These are phyloP conservation scores for Mycosarcoma mackinlayi DNA, from an alignment of 1,284 basidiomycete species.

Conservation along the genomic window DNA sequence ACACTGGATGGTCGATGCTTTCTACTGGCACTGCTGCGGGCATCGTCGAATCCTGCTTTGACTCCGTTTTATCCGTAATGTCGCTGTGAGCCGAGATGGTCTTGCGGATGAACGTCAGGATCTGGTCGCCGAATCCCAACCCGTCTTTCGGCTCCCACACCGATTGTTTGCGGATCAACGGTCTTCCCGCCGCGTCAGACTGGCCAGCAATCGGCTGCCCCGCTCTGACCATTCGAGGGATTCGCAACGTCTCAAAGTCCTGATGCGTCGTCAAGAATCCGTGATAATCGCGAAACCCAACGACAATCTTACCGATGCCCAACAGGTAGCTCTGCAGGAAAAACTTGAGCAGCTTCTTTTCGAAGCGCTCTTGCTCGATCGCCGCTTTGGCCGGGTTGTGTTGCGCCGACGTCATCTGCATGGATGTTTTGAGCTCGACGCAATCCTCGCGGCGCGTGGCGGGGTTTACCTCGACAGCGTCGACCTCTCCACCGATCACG, in stretches of 20 bases:
- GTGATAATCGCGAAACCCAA: conserved; percentile 87
- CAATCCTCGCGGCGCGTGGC: conserved; percentile 69
- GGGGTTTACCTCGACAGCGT: conserved; percentile 75
- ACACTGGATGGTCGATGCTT: conserved; percentile 45
- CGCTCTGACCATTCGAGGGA: conserved; percentile 65
- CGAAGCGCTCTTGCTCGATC: conserved; percentile 72
- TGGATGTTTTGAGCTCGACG: conserved; percentile 93
- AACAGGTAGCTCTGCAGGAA: conserved; percentile 88
- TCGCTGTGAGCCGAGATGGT: conserved; percentile 13
- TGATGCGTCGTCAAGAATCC: conserved; percentile 71
- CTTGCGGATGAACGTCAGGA: conserved; percentile 74
- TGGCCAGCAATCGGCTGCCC: conserved; percentile 72
- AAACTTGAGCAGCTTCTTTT: conserved; percentile 86
- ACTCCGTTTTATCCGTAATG: neutral
- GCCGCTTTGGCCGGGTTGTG: conserved; percentile 15
- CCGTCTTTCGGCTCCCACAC: conserved; percentile 82
- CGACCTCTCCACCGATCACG: conserved; percentile 92
- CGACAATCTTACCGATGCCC: conserved; percentile 83
- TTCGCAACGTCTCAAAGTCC: conserved; percentile 66
- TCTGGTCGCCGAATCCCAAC: conserved; percentile 78
- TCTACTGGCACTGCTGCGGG: neutral
- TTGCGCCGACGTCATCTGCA: conserved; percentile 73
- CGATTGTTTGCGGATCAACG: conserved; percentile 76
- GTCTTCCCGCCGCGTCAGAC: conserved; percentile 75
- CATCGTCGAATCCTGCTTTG: neutral